Conservation (phyloP, 176 grass and related monocot genomes). For the Hordeum marinum region DNA sequence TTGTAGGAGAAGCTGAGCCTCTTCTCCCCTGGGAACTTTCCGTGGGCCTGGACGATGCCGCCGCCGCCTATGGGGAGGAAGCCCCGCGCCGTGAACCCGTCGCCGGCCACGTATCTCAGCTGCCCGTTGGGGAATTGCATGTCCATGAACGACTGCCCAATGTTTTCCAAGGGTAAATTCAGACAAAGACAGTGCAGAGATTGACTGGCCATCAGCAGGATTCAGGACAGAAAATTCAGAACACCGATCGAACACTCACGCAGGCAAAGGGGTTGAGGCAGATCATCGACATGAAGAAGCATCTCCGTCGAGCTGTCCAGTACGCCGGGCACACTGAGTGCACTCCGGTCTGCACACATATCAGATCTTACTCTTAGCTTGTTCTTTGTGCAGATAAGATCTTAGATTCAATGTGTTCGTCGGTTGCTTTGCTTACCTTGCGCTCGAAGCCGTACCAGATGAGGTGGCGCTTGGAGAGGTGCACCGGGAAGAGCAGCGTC, state of each 20-base stretch:
- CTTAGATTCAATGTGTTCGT: not conserved
- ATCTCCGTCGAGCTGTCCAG: conserved; percentile 57
- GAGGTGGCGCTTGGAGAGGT: conserved; percentile 66
- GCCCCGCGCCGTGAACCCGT: conserved; percentile 33
- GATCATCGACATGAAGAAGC: conserved; percentile 74
- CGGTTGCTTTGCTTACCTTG: conserved; percentile 24
- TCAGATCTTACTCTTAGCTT: too few species aligned
- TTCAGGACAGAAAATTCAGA: not conserved
- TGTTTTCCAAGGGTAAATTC: not conserved
- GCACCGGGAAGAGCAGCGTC: conserved; percentile 57
- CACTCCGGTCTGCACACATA: conserved; percentile 43
- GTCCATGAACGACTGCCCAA: conserved; percentile 58
- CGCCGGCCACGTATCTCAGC: conserved; percentile 46
- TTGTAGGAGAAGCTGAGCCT: conserved; percentile 67
- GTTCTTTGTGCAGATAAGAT: not conserved
- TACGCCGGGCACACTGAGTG: conserved; percentile 68
- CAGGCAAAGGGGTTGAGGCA: conserved; percentile 60
- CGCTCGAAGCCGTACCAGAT: conserved; percentile 74
- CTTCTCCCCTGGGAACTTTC: conserved; percentile 62
- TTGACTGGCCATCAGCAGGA: not conserved
- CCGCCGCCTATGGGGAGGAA: conserved; percentile 36
- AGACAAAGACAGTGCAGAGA: not conserved
- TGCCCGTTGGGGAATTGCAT: conserved; percentile 69
- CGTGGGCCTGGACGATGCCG: conserved; percentile 53
- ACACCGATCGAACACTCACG: conserved; percentile 17